Percentiles rank a stretch among this genome's conserved stretches.
Conservation (phyloP, 805 yeast genomes). For the Pichia insulana region DNA sequence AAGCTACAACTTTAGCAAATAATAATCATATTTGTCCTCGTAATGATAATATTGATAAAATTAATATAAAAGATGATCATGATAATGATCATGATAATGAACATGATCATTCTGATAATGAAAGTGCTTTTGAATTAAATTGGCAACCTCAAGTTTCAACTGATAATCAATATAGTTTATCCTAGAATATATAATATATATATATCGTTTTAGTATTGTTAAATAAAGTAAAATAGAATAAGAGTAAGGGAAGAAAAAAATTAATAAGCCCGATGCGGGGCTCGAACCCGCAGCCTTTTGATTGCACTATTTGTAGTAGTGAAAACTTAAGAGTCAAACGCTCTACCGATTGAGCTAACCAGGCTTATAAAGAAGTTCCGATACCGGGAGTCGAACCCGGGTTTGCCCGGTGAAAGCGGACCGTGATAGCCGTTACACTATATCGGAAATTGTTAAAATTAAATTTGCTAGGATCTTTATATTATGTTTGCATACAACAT, state of each 20-base stretch:
- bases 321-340: slow-evolving; percentile 10
- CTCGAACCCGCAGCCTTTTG: slow-evolving; percentile 13
- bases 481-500: too few species aligned
- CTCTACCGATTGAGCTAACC: slow-evolving; percentile 13
- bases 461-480: not conserved
- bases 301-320: slow-evolving; percentile 2
- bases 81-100: too few species aligned
- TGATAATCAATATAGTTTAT: slow-evolving; percentile 1
- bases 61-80: too few species aligned
- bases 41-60: not conserved
- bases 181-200: not conserved
- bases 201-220: not conserved
- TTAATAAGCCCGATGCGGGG: slow-evolving; percentile 12
- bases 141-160: slow-evolving; percentile 9
- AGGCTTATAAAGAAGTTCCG: slow-evolving; percentile 22
- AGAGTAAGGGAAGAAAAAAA: not conserved
- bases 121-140: slow-evolving; percentile 6
- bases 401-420: slow-evolving; percentile 37
- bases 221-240: too few species aligned
- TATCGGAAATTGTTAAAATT: slow-evolving; percentile 23
- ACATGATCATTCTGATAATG: slow-evolving; percentile 3
- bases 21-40: not conserved
- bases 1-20: slow-evolving; percentile 4
- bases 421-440: slow-evolving; percentile 35
- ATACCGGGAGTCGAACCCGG: slow-evolving; percentile 37